phyloP scores from a whole-genome alignment of 306 rosid species.

The Quercus agrifolia region DNA sequence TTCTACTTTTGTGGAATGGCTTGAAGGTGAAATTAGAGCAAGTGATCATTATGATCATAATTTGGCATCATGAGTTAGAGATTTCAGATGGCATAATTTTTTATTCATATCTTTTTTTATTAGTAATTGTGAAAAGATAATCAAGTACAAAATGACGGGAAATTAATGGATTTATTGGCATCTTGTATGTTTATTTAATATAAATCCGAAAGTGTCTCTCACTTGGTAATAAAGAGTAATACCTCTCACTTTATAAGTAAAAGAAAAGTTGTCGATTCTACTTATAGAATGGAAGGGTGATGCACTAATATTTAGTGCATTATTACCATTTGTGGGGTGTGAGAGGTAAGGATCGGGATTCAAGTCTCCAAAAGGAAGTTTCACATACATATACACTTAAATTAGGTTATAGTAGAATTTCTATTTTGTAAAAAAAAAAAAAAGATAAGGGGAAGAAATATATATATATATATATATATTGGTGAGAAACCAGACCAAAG shows the following conservation, averaged over 20 bases:
- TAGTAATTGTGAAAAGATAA: conserved; percentile 11
- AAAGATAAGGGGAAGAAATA: too few species aligned
- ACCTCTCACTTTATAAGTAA: not conserved
- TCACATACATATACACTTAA: too few species aligned
- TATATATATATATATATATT: too few species aligned
- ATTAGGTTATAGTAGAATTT: too few species aligned
- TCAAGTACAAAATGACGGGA: conserved; percentile 11
- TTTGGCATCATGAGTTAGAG: conserved; percentile 37
- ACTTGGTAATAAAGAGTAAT: not conserved
- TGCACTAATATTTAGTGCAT: not conserved
- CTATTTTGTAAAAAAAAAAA: too few species aligned
- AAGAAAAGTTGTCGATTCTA: not conserved
- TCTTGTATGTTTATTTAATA: not conserved
- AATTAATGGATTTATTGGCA: not conserved
- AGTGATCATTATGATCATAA: conserved; percentile 38
- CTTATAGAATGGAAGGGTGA: not conserved
- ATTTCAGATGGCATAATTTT: conserved; percentile 28
- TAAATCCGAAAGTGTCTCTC: not conserved
- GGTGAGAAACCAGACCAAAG: too few species aligned
- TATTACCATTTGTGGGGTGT: too few species aligned
- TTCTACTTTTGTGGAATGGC: conserved; percentile 14
- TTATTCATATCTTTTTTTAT: not conserved
- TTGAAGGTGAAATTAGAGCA: conserved; percentile 32
- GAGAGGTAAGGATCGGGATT: accelerated
- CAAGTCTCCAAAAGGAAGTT: accelerated